These are phyloP conservation scores for Malassezia caprae DNA, from an alignment of 1,284 basidiomycete species.

Conservation along the genomic window DNA sequence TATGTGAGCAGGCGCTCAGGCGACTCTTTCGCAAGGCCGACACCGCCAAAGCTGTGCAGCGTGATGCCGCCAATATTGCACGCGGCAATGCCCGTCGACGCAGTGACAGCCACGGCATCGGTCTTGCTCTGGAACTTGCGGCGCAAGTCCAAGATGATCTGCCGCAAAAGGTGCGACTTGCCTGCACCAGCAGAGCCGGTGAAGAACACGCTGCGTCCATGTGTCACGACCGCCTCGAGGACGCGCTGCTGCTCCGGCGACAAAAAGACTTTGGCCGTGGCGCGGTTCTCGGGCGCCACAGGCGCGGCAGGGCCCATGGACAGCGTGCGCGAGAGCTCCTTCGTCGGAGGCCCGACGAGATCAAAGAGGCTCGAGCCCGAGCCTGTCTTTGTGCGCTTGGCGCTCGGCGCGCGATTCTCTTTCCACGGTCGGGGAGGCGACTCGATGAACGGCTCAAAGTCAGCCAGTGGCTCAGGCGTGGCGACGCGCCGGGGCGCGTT, in stretches of 20 bases:
- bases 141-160: slow-evolving; percentile 64
- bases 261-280: slow-evolving; percentile 20
- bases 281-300: not conserved
- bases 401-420: not conserved
- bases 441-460: not conserved
- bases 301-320: not conserved
- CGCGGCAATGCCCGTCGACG: slow-evolving; percentile 77
- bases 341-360: not conserved
- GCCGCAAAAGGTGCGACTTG: slow-evolving; percentile 83
- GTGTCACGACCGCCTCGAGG: slow-evolving; percentile 35
- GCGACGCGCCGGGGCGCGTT: not conserved
- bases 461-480: not conserved
- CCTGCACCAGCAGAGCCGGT: slow-evolving; percentile 90
- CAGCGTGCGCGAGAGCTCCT: not conserved
- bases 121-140: slow-evolving; percentile 52
- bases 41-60: slow-evolving; percentile 80
- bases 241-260: slow-evolving; percentile 40
- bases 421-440: not conserved
- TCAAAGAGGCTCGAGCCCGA: not conserved
- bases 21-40: slow-evolving; percentile 68
- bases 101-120: slow-evolving; percentile 69
- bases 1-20: slow-evolving; percentile 59
- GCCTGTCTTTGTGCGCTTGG: not conserved
- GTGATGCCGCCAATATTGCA: slow-evolving; percentile 89
- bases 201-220: slow-evolving; percentile 71